A percentile compares a stretch with the other conserved stretches of the same genome.
phyloP scores from a whole-genome alignment of 169 alveolate genomes.

The Plasmodium relictum region DNA sequence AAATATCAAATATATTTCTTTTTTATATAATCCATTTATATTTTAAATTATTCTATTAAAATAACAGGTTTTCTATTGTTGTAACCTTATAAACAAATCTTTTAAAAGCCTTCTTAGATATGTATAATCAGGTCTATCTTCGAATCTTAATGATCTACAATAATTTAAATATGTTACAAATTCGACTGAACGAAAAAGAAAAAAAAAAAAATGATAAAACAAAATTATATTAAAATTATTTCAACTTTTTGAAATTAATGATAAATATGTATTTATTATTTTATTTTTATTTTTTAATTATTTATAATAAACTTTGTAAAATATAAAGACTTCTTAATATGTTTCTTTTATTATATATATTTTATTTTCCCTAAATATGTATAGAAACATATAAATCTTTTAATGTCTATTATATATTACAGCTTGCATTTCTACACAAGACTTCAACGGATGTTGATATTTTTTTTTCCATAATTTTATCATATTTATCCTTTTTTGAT shows the following conservation, averaged over 20 bases:
- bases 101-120: conserved; percentile 95
- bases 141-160: conserved; percentile 95
- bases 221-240: not conserved
- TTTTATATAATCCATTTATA: not conserved
- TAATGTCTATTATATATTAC: conserved; percentile 12
- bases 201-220: not conserved
- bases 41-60: not conserved
- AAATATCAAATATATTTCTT: not conserved
- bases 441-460: conserved; percentile 97
- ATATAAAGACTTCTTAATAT: not conserved
- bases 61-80: not conserved
- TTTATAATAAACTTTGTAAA: not conserved
- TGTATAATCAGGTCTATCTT: conserved; percentile 97
- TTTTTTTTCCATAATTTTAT: conserved; percentile 98
- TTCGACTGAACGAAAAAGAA: conserved; percentile 86
- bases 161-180: conserved; percentile 94
- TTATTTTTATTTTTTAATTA: not conserved
- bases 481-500: conserved; percentile 97
- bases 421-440: conserved; percentile 94
- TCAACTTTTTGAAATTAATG: not conserved
- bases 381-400: not conserved
- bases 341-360: too few species aligned
- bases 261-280: too few species aligned
- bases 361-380: not conserved
- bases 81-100: conserved; percentile 93